Conservation (phyloP, 768 basidiomycete genomes). For the Pisolithus orientalis region DNA sequence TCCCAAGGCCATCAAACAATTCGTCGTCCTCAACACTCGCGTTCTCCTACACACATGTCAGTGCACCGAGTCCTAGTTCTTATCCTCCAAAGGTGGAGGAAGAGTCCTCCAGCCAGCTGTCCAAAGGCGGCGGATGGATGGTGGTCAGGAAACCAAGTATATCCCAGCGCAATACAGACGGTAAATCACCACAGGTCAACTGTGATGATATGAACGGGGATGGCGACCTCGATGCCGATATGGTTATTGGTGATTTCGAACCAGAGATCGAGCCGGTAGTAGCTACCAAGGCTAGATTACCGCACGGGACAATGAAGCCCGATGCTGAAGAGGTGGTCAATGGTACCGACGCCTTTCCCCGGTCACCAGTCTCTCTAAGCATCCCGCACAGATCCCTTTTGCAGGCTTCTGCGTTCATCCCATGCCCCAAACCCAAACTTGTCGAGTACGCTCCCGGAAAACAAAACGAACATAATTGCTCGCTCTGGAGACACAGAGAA, state of each 20-base stretch:
- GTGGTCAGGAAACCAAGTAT: slow-evolving; percentile 49
- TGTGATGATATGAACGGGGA: slow-evolving; percentile 34
- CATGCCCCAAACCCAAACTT: slow-evolving; percentile 11
- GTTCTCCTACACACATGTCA: slow-evolving; percentile 78
- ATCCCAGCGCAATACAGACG: slow-evolving; percentile 20
- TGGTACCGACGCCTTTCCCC: slow-evolving; percentile 41
- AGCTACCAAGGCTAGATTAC: slow-evolving; percentile 37
- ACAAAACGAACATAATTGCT: slow-evolving; percentile 7
- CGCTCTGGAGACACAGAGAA: slow-evolving; percentile 42
- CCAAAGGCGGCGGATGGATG: slow-evolving; percentile 74
- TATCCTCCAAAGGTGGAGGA: slow-evolving; percentile 59
- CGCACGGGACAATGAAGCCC: slow-evolving; percentile 47
- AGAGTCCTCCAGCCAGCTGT: slow-evolving; percentile 24
- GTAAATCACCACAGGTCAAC: slow-evolving; percentile 14
- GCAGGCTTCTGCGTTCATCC: slow-evolving; percentile 40
- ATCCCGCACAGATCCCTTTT: slow-evolving; percentile 49
- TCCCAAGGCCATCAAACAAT: slow-evolving; percentile 41
- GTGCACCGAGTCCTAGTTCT: slow-evolving; percentile 67
- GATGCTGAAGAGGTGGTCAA: slow-evolving; percentile 73
- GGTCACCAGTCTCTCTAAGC: slow-evolving; percentile 21
- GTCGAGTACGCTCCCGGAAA: slow-evolving; percentile 1
- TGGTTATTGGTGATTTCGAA: slow-evolving; percentile 74
- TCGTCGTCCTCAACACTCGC: slow-evolving; percentile 65
- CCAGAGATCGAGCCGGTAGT: slow-evolving; percentile 37
- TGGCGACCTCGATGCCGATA: slow-evolving; percentile 66